Evolutionary conservation across 805 yeast species (phyloP), one percentile per base, ranked within the genome.

Genomic region (Saccharomycopsis schoenii): DNA sequence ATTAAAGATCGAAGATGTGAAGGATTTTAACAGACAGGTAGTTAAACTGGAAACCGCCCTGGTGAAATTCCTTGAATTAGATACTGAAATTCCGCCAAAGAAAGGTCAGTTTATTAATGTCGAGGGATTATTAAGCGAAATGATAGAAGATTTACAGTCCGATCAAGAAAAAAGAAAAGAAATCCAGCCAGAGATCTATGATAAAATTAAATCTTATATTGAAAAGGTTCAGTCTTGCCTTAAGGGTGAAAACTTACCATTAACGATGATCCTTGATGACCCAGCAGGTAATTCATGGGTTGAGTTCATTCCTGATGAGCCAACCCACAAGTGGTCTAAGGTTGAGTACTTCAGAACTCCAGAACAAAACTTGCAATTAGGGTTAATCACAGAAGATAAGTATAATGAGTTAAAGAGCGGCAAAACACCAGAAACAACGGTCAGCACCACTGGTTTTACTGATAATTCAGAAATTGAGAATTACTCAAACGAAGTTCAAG

Each of bases 261-360:
- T 93, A 64, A 88, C 96, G 0, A 80, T 93, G 57, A 77, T 80
- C 25, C 75, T 90, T 11, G 97, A 92, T 72, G 99, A 94, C 73
- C 97, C 99, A 36, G 82, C 97, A 1, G 99, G 99, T 15, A 94
- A 94, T 76, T 93, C 98, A 4, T 94, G 97, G 96, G 84, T 94
- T 60, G 97, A 89, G 70, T 89, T 80, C 71, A 73, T 82, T 62
- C 97, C 97, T 19, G 92, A 89, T 62, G 97, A 90, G 71, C 80
- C 96, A 4, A 77, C 87, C 42, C 96, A 89, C 73, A 90, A 92
- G 73, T 93, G 97, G 97, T 80, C 94, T 29, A 87, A 84, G 72
- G 77, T 80, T 40, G 92, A 89, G 68, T 94, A 92, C 71, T 74
- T 80, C 67, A 83, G 99, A 73, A 82, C 94, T 1, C 90, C 89